These are phyloP conservation scores for Ceratobasidium sp. DNA, from an alignment of 1,284 basidiomycete genomes.

Conservation along the genomic window DNA sequence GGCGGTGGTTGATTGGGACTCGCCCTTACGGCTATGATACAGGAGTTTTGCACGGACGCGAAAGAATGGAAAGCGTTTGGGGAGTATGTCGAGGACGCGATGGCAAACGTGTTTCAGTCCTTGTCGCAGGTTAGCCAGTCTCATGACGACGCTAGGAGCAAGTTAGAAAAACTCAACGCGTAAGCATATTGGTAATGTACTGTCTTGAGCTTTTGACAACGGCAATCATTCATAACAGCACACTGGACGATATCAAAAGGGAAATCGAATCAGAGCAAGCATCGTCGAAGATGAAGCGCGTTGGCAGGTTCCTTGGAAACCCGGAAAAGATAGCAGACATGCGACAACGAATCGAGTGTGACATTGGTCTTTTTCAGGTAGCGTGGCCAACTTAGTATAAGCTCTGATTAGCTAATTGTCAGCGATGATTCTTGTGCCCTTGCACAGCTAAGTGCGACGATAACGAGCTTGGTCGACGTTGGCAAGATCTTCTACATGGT, in stretches of 20 bases:
- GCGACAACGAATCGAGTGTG: neutral
- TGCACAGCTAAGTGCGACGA: neutral
- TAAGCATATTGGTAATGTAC: neutral
- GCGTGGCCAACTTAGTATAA: neutral
- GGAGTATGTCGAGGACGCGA: neutral
- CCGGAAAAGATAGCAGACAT: constrained; percentile 9
- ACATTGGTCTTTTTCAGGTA: neutral
- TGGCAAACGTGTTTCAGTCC: neutral
- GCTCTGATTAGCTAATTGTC: too few relatives aligned
- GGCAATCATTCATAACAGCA: neutral
- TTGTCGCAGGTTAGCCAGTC: neutral
- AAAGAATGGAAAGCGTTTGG: neutral
- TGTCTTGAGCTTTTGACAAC: too few relatives aligned
- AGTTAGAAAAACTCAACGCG: neutral
- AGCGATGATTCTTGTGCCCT: neutral
- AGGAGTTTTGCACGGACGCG: constrained; percentile 3
- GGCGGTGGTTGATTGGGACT: neutral
- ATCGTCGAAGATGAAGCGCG: neutral
- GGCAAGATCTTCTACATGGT: neutral
- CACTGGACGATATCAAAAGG: neutral
- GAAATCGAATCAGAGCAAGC: neutral
- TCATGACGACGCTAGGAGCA: neutral
- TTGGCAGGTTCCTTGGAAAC: neutral
- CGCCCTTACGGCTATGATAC: neutral
- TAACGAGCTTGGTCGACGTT: neutral